Conservation (phyloP, 257 asterid genomes). For the Ophiorrhiza pumila region DNA sequence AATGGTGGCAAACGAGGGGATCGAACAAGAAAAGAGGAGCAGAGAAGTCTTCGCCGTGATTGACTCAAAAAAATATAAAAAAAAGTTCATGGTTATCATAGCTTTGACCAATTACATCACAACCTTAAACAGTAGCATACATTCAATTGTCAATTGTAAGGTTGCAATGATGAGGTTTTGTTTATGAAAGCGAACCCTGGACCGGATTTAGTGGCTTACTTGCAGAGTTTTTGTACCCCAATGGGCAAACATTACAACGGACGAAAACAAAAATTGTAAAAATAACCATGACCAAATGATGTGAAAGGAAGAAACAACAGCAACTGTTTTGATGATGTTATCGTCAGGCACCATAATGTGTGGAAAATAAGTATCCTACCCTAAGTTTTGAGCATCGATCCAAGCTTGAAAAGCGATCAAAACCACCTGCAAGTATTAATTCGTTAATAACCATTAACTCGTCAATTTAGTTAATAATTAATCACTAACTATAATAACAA, state of each 20-base stretch:
- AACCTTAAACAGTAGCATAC: too few relatives aligned
- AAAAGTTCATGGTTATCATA: not conserved
- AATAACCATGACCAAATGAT: not conserved
- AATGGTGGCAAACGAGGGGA: not conserved
- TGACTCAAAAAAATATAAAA: conserved; percentile 8
- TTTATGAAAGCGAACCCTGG: conserved; percentile 1
- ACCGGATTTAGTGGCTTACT: conserved; percentile 6
- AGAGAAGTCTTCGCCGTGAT: conserved; percentile 17
- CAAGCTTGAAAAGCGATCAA: too few relatives aligned
- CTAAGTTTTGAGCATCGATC: too few relatives aligned
- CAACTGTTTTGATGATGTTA: not conserved
- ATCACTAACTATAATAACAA: too few relatives aligned
- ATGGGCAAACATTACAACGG: not conserved
- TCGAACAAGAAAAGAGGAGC: not conserved
- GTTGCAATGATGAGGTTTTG: not conserved
- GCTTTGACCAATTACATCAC: conserved; percentile 15
- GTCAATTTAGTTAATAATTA: too few relatives aligned
- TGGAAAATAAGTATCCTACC: not conserved
- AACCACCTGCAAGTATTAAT: too few relatives aligned
- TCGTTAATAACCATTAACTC: too few relatives aligned
- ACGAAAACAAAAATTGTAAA: not conserved
- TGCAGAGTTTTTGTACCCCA: not conserved
- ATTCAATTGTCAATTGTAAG: not conserved
- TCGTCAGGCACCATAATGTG: not conserved
- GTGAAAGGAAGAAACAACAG: not conserved